Base-by-base conservation (phyloP, 768 basidiomycete species). In the Gautieria morchelliformis region DNA sequence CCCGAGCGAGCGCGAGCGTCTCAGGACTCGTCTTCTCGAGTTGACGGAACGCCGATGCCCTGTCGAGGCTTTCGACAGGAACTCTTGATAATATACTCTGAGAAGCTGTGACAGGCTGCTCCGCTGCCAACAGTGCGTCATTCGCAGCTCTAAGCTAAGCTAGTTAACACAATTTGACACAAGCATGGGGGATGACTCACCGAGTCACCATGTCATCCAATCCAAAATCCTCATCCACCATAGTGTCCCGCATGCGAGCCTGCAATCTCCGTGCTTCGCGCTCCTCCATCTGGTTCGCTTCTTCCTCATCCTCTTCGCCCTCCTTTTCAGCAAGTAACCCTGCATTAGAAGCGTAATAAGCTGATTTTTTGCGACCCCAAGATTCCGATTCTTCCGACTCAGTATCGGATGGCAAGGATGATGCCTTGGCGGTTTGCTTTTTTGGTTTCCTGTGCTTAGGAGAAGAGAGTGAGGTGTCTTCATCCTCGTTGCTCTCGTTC, bases 261-360 rank as follows among this genome's bases (percentile, higher is more conserved):
- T 95, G 94, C 46, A 95, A 70, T 58, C 90, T 75, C 63, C 71
- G 83, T 7, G 88, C 89, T 68, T 97, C 93, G 66, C 87, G 83
- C 67, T 91, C 90, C 65, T 97, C 93, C 51, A 95, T 71, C 62
- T 88, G 86, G 64, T 89, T 81, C 35, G 83, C 88, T 68, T 95
- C 93, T 64, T 95, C 93, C 61, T 94, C 87, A 63, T 89, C 89
- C 39, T 85, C 86, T 53, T 89, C 89, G 39, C 62, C 59, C 5
- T 60, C 53, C 15, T 68, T 56, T 35, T 35, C 40, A 17, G 39
- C 20, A 39, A 91, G 72, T 55, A 88, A 73, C 37, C 77, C 85
- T 33, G 88, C 90, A 67, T 91, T 92, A 4, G 87, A 89, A 4
- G 89, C 82, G 66, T 95, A 95, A 70, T 94, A 97, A 4, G 82